phyloP scores from a whole-genome alignment of 176 grass and related monocot species.

The Rhynchospora breviuscula region DNA sequence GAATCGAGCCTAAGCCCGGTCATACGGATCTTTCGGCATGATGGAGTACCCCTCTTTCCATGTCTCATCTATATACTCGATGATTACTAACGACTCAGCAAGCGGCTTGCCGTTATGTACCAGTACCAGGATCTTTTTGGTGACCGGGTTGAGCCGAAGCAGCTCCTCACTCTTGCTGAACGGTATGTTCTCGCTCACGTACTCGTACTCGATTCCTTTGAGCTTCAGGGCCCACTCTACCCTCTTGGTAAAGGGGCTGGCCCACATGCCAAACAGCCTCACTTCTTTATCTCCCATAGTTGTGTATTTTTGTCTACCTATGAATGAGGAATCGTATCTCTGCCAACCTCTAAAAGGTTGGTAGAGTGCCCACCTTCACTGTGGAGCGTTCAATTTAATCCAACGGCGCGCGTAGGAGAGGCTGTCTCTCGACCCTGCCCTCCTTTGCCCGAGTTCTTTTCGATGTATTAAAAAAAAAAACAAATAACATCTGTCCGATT shows the following conservation, averaged over 20 bases:
- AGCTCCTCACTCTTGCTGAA: conserved; percentile 43
- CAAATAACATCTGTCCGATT: too few relatives aligned
- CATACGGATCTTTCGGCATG: conserved; percentile 4
- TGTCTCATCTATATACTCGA: conserved; percentile 49
- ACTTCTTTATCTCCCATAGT: conserved; percentile 14
- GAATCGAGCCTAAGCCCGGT: conserved; percentile 20
- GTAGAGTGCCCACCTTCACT: too few relatives aligned
- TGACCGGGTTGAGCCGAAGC: conserved; percentile 35
- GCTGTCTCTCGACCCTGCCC: too few relatives aligned
- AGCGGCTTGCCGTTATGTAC: conserved; percentile 28
- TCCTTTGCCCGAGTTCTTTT: too few relatives aligned
- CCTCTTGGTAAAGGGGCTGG: conserved; percentile 25
- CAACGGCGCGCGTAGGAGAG: too few relatives aligned
- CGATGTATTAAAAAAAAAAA: too few relatives aligned
- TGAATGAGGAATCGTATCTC: too few relatives aligned
- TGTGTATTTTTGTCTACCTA: neutral
- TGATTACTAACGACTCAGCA: conserved; percentile 36
- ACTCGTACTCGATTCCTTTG: conserved; percentile 40
- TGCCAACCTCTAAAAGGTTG: too few relatives aligned
- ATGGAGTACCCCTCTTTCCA: conserved; percentile 13
- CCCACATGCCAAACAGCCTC: conserved; percentile 26
- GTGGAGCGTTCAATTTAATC: too few relatives aligned
- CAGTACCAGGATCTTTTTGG: conserved; percentile 45
- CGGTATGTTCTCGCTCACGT: conserved; percentile 24
- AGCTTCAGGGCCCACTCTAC: conserved; percentile 28